A percentile compares a stretch with the other conserved stretches of the same genome.
Conservation (phyloP, 2,329 filamentous ascomycete species). For the Epichloe hybrida region DNA sequence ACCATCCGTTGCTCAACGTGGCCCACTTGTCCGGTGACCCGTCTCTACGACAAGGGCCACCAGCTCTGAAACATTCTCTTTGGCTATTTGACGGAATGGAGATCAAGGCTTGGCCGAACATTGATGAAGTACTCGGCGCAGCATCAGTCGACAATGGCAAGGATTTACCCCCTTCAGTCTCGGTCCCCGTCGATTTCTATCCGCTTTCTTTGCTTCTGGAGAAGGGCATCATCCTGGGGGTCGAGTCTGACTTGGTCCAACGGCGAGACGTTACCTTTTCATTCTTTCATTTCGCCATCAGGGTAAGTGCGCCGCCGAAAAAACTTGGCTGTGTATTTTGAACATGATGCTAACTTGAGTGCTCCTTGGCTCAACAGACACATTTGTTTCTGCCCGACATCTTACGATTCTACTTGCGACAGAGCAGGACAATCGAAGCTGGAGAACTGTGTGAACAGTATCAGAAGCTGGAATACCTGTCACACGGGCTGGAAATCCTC, state of each 20-base stretch:
- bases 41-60: slow-evolving; percentile 15
- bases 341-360: not conserved
- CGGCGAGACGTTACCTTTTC: slow-evolving; percentile 84
- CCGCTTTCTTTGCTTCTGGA: slow-evolving; percentile 76
- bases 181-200: slow-evolving; percentile 86
- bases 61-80: slow-evolving; percentile 65
- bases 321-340: not conserved
- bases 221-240: slow-evolving; percentile 79
- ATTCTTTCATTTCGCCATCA: slow-evolving; percentile 73
- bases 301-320: slow-evolving; percentile 42
- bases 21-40: slow-evolving; percentile 15
- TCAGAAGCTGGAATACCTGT: slow-evolving; percentile 76
- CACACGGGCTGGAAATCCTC: slow-evolving; percentile 82
- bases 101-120: slow-evolving; percentile 78
- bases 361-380: slow-evolving; percentile 39
- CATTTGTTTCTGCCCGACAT: slow-evolving; percentile 87
- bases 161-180: slow-evolving; percentile 61
- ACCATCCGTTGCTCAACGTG: slow-evolving; percentile 45
- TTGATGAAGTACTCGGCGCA: slow-evolving; percentile 68
- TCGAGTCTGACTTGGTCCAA: slow-evolving; percentile 89
- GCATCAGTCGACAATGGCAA: slow-evolving; percentile 50
- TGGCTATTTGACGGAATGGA: slow-evolving; percentile 89
- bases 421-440: slow-evolving; percentile 67
- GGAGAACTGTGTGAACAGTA: slow-evolving; percentile 75
- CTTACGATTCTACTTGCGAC: slow-evolving; percentile 62